Evolutionary conservation across 495 filamentous ascomycete species (phyloP), one percentile per base, ranked within the genome.

Genomic region (Talaromyces liani): DNA sequence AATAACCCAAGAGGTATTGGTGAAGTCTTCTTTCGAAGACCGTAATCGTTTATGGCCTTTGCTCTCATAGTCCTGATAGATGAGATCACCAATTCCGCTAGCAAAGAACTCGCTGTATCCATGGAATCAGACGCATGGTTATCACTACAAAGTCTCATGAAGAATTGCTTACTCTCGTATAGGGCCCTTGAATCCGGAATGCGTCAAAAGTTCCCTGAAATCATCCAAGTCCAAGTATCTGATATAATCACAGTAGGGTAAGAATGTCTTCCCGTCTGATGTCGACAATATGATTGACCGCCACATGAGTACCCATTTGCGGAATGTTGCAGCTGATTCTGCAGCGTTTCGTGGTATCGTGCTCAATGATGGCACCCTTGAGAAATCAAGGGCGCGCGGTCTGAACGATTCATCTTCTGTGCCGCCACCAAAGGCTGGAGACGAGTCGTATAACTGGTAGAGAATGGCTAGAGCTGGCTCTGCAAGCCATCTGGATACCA

Each of bases 181-280:
- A 29, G 68, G 63, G 18, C 70, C 66, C 27, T 72, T 71, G 57
- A 80, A 80, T 24, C 64, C 71, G 4, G 80, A 64, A 63, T 88
- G 82, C 2, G 82, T 76, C 9, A 92, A 76, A 18, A 89, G 77
- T 22, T 83, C 68, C 39, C 74, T 65, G 4, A 92, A 76, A 65
- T 87, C 85, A 63, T 82, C 72, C 1, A 91, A 76, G 66, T 87
- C 82, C 29, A 93, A 73, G 24, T 77, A 69, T 31, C 83, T 84
- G 53, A 91, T 82, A 71, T 88, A 91, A 34, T 80, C 77, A 67
- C 84, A 88, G 66, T 93, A 92, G 0, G 88, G 88, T 64, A 84
- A 88, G 31, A 82, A 73, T 0, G 89, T 90, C 64, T 79, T 72
- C 10, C 79, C 83, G 31, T 88, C 60, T 14, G 25, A 62, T 64